Base-by-base conservation (phyloP, 257 asterid species). In the Lycium ferocissimum region DNA sequence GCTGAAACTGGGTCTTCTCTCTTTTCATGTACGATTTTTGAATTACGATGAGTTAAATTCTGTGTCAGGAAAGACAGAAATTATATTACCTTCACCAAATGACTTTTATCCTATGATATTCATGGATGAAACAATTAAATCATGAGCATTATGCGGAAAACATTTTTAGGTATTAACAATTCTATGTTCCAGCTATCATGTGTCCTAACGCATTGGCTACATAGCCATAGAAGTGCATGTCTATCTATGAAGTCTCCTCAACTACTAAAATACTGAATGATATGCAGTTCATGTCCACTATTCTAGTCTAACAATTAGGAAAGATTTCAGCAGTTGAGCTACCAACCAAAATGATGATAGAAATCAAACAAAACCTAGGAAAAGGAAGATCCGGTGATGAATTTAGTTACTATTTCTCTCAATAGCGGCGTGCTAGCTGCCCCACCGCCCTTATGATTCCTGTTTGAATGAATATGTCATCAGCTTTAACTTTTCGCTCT, bases 1-100 rank as follows among this genome's bases (percentile, higher is more conserved):
- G 89, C 91, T 63, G 89, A 71, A 83, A 87, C 84, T 57, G 87
- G 84, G 66, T 88, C 90, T 83, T 89, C 88, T 90, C 97, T 87
- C 95, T 94, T 93, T 85, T 83, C 81, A 51, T 58, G 80, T 45
- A 78, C 7, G 26, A 26, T 53, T 26, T 26, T 78, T 53, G 82
- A 78, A 78, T 78, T 53, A 53, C 1, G 65, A 53, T 53, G 49
- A 53, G 65, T 53, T 78, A 53, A 78, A 78, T 53, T 26, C 82
- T 78, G 82, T 15, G 33, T 78, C 82, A 53, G 26, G 81, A 43
- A 78, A 78, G 82, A 53, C 49, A 53, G 63, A 76, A 26, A 78
- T 78, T 78, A 73, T 14, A 78, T 14, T 14, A 53, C 62, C 51
- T 76, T 26, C 82, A 22, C 65, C 14, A 53, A 26, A 14, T 51